A percentile compares a stretch with the other conserved stretches of the same genome.
phyloP scores from a whole-genome alignment of 2,329 filamentous ascomycete species.

The Exophiala lecanii-corni region DNA sequence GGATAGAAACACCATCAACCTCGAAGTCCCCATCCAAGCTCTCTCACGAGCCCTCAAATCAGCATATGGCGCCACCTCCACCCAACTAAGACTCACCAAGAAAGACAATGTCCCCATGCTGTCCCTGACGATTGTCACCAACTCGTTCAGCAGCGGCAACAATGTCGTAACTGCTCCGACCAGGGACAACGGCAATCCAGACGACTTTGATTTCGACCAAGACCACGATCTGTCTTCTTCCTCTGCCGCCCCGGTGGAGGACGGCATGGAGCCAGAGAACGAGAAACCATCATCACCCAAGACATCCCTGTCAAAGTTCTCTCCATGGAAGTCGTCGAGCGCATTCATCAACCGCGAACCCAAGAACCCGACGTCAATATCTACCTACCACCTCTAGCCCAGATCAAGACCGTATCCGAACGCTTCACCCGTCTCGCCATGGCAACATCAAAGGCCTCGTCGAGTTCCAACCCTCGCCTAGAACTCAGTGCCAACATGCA shows the following conservation, averaged over 20 bases:
- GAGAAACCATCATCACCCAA: slow-evolving; percentile 89
- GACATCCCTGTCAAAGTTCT: slow-evolving; percentile 94
- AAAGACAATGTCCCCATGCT: slow-evolving; percentile 83
- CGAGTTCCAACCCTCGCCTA: slow-evolving; percentile 48
- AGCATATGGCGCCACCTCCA: slow-evolving; percentile 73
- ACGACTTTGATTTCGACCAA: slow-evolving; percentile 27
- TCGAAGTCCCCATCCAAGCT: slow-evolving; percentile 84
- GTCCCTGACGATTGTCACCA: slow-evolving; percentile 82
- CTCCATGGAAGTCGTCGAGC: slow-evolving; percentile 75
- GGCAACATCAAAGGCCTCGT: slow-evolving; percentile 29
- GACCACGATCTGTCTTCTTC: slow-evolving; percentile 33
- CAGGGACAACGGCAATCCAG: slow-evolving; percentile 20
- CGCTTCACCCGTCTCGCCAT: slow-evolving; percentile 82
- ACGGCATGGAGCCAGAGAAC: slow-evolving; percentile 54
- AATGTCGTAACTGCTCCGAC: slow-evolving; percentile 39
- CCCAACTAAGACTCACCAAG: slow-evolving; percentile 85
- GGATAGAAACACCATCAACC: slow-evolving; percentile 82
- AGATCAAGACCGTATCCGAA: slow-evolving; percentile 90
- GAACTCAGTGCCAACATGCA: slow-evolving; percentile 94
- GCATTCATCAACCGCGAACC: slow-evolving; percentile 86
- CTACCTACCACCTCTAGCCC: slow-evolving; percentile 76
- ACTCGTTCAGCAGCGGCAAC: slow-evolving; percentile 53
- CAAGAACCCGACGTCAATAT: slow-evolving; percentile 93
- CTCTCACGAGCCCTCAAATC: slow-evolving; percentile 90
- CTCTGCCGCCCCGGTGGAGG: slow-evolving; percentile 42